These are phyloP conservation scores for Silene coronaria DNA, from an alignment of 179 eudicot species.

Conservation along the genomic window DNA sequence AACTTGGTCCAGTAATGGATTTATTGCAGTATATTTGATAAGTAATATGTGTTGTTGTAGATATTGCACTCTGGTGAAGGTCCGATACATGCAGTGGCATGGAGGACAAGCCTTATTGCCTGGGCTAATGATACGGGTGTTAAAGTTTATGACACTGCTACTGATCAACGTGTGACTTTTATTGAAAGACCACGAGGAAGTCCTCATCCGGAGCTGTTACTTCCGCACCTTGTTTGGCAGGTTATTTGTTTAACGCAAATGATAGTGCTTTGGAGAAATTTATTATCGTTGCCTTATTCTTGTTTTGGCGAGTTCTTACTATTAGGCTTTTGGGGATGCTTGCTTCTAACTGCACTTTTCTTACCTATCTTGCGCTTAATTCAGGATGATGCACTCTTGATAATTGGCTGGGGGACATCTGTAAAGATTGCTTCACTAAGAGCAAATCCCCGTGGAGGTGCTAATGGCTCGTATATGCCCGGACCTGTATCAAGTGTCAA, in stretches of 20 bases:
- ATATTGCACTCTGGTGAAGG: slow-evolving; percentile 97
- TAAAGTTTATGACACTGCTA: slow-evolving; percentile 85
- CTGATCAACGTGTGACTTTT: slow-evolving; percentile 74
- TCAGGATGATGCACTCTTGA: slow-evolving; percentile 83
- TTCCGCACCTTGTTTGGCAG: slow-evolving; percentile 98
- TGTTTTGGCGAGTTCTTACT: not conserved
- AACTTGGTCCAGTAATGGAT: not conserved
- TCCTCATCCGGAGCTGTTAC: slow-evolving; percentile 91
- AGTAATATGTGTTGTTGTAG: slow-evolving; percentile 30
- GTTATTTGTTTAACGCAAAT: slow-evolving; percentile 32
- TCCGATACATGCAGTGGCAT: slow-evolving; percentile 87
- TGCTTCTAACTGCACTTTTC: slow-evolving; percentile 21
- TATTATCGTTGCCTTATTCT: not conserved
- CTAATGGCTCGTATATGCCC: slow-evolving; percentile 58
- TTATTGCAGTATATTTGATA: not conserved
- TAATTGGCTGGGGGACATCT: slow-evolving; percentile 98
- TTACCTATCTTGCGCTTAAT: slow-evolving; percentile 26
- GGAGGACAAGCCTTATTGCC: slow-evolving; percentile 83
- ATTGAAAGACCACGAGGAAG: slow-evolving; percentile 93
- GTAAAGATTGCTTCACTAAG: slow-evolving; percentile 76
- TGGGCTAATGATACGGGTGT: slow-evolving; percentile 99
- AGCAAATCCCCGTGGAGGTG: slow-evolving; percentile 39
- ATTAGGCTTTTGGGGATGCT: slow-evolving; percentile 2
- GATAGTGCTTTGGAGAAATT: not conserved
- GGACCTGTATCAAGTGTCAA: slow-evolving; percentile 46